phyloP scores from a whole-genome alignment of 305 asterid species.

The Fraxinus xanthoxyloides region DNA sequence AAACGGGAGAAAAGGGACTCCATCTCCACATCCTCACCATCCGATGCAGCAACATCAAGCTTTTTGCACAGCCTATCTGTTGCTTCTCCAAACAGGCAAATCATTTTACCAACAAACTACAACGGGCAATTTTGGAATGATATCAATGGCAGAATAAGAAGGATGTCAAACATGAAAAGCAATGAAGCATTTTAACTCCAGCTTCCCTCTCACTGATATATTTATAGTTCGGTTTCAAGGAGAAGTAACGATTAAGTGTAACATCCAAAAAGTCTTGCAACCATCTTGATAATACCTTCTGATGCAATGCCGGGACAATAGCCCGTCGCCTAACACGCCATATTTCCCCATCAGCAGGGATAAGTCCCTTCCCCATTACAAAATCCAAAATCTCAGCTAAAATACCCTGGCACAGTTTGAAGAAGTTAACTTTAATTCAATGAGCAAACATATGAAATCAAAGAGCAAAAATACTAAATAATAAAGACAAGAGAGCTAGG shows the following conservation, averaged over 20 bases:
- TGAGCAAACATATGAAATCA: background rate
- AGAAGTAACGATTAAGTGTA: background rate
- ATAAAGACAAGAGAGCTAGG: conserved; percentile 8
- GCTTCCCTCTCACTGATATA: background rate
- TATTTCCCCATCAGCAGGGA: conserved; percentile 97
- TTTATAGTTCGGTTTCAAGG: conserved; percentile 1
- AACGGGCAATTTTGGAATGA: conserved; percentile 18
- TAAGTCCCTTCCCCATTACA: conserved; percentile 99
- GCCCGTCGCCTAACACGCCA: conserved; percentile 96
- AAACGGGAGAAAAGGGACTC: conserved; percentile 96
- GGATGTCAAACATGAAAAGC: conserved; percentile 6
- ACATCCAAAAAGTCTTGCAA: background rate
- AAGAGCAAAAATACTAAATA: background rate
- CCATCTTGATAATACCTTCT: conserved; percentile 53
- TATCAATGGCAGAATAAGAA: conserved; percentile 15
- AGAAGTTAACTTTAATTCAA: background rate
- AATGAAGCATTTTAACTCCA: background rate
- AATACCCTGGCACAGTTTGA: conserved; percentile 61
- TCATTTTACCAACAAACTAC: conserved; percentile 93
- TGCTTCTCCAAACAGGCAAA: conserved; percentile 83
- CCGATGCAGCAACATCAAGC: conserved; percentile 87
- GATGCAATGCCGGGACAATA: conserved; percentile 94
- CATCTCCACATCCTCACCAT: conserved; percentile 95
- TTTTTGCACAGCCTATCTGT: conserved; percentile 78
- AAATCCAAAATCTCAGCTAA: conserved; percentile 92